These are phyloP conservation scores for Salix dunnii DNA, from an alignment of 345 rosid species.

Conservation along the genomic window DNA sequence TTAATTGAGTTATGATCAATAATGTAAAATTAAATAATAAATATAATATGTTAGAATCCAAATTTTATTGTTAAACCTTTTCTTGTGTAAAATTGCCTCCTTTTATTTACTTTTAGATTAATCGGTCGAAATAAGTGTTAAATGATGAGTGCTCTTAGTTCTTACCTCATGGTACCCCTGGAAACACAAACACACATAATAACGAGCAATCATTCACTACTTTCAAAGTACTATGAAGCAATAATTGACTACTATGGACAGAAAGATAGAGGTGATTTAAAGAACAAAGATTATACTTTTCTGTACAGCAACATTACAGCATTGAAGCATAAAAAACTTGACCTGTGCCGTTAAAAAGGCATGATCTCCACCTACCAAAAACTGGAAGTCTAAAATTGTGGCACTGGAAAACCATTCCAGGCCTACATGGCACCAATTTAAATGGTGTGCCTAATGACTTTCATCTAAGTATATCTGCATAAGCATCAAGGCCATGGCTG, in stretches of 20 bases:
- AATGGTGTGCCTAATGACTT: not conserved
- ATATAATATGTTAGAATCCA: too few species aligned
- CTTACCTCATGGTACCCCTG: too few species aligned
- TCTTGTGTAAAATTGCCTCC: too few species aligned
- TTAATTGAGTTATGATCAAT: too few species aligned
- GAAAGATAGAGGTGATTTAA: not conserved
- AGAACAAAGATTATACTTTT: not conserved
- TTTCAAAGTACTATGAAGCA: too few species aligned
- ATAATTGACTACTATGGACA: not conserved
- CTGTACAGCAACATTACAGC: not conserved
- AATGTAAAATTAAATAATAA: too few species aligned
- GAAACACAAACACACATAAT: too few species aligned
- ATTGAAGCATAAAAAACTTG: not conserved
- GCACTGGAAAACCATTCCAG: not conserved
- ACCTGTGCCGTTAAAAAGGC: not conserved
- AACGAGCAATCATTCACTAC: too few species aligned
- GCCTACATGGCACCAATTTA: not conserved
- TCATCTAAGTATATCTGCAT: conserved; percentile 57
- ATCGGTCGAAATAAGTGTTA: too few species aligned
- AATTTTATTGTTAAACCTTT: too few species aligned
- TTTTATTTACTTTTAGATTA: too few species aligned
- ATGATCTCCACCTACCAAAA: not conserved
- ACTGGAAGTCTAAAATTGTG: not conserved
- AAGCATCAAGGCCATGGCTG: conserved; percentile 57
- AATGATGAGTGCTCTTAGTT: too few species aligned